These are phyloP conservation scores for Phytopythium litorale DNA, from an alignment of 352 stramenopile genomes.

Conservation along the genomic window DNA sequence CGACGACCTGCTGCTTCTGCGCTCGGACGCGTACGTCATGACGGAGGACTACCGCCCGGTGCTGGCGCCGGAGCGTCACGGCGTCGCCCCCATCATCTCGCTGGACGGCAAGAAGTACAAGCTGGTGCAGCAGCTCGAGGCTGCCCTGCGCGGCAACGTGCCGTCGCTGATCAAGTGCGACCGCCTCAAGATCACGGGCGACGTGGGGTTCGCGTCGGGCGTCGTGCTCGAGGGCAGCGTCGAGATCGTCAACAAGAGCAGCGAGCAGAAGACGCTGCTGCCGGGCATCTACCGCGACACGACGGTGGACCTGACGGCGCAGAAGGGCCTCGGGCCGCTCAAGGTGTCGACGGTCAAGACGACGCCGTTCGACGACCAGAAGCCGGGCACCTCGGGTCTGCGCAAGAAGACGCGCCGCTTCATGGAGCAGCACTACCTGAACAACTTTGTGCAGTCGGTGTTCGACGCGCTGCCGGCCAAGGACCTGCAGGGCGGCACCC, in stretches of 20 bases:
- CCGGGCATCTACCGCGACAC: conserved; percentile 93
- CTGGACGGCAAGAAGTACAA: conserved; percentile 99
- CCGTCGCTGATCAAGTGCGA: conserved; percentile 95
- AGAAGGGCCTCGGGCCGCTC: conserved; percentile 90
- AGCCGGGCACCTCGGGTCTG: conserved; percentile 96
- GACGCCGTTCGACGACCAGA: conserved; percentile 93
- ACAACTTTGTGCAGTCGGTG: conserved; percentile 97
- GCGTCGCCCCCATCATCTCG: conserved; percentile 92
- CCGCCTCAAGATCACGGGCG: conserved; percentile 94
- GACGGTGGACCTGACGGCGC: conserved; percentile 93
- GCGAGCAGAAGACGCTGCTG: conserved; percentile 95
- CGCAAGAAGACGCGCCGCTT: conserved; percentile 99
- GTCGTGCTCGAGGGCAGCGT: conserved; percentile 93
- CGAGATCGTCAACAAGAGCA: conserved; percentile 94
- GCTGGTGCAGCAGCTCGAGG: conserved; percentile 96
- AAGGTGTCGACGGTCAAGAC: conserved; percentile 86
- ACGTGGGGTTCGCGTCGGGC: conserved; percentile 91
- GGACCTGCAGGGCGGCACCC: conserved; percentile 92
- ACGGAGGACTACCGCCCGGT: conserved; percentile 94
- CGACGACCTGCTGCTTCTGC: conserved; percentile 88
- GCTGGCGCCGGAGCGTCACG: conserved; percentile 93
- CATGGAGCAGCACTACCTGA: conserved; percentile 97
- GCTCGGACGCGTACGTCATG: conserved; percentile 97
- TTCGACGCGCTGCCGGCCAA: conserved; percentile 94
- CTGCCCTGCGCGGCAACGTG: conserved; percentile 89